These are phyloP conservation scores for Metarhizium rileyi DNA, from an alignment of 2,329 filamentous ascomycete species.

Conservation along the genomic window DNA sequence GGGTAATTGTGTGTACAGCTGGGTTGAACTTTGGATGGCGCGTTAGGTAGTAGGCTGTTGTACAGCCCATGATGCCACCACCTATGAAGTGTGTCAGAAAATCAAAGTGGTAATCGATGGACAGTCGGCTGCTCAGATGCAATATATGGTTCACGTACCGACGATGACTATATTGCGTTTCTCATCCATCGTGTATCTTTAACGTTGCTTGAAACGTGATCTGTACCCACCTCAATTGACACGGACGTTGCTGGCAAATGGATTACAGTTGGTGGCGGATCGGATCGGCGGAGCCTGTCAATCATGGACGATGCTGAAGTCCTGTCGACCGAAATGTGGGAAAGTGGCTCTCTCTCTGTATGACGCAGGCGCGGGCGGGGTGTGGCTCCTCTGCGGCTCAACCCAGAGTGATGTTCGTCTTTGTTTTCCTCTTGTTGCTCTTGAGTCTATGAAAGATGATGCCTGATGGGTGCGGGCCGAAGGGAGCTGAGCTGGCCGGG, in stretches of 20 bases:
- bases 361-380: constrained; percentile 8
- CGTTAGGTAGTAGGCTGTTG: constrained; percentile 84
- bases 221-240: background rate
- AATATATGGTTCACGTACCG: constrained; percentile 22
- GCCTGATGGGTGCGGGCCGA: no score
- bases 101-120: no score
- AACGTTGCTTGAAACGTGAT: background rate
- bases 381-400: background rate
- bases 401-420: no score
- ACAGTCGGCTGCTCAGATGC: constrained; percentile 6
- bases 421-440: no score
- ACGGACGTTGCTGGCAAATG: background rate
- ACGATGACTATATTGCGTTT: constrained; percentile 41
- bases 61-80: constrained; percentile 86
- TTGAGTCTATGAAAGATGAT: no score
- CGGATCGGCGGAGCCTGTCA: background rate
- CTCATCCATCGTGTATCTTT: constrained; percentile 18
- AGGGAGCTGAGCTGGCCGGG: no score
- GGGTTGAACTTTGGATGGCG: constrained; percentile 75
- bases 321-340: no score
- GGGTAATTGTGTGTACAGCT: constrained; percentile 64
- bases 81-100: constrained; percentile 37
- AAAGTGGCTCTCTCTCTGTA: no score
- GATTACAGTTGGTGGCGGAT: background rate
- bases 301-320: background rate